Evolutionary conservation across 225 moss, liverwort and hornwort genomes (phyloP), one percentile per base, ranked within the genome.

Genomic region (Rhytidiadelphus loreus): DNA sequence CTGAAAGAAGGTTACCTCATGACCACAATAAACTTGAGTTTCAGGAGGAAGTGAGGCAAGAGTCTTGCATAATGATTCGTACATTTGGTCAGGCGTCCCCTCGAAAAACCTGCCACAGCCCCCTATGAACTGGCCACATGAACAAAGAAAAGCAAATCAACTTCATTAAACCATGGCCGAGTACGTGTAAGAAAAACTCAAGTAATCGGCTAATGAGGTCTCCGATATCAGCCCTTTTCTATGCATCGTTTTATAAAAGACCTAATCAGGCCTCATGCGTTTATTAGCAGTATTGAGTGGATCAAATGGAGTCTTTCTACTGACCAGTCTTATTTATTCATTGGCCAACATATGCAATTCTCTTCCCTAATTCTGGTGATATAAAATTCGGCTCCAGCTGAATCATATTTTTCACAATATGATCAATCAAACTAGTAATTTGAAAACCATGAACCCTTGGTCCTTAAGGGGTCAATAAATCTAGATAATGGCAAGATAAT

Each of bases 101-200:
- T 94, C 93, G n/a, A 92, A 94, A 89, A 92, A 94, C 73, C 80
- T 93, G 72, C 94, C 92, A 83, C 94, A 93, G 24, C 94, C 94
- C 55, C 93, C 94, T 72, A 93, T 88, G 85, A 94, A 94, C 92
- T 94, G 87, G 30, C 78, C 87, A 88, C 87, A 82, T 33, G 9
- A 87, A 86, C 71, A 86, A 86, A 79, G 19, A 87, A 81, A 58
- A 77, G 70, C 77, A 77, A 89, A 76, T 77, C 75, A 85, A 61
- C 29, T 80, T 79, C 86, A 83, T 87, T 66, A 26, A n/a, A 69
- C 12, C 44, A 63, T 35, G 60, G 61, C 77, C 44, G 63, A 79
- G 41, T 53, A 60, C 43, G n/a, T 73, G 85, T 48, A 30, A 43
- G 17, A 80, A 55, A 87, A 50, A 68, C 21, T 64, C 33, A 57